These are phyloP conservation scores for Coemansia pectinata DNA, from an alignment of 192 early-diverging fungal genomes.

Conservation along the genomic window DNA sequence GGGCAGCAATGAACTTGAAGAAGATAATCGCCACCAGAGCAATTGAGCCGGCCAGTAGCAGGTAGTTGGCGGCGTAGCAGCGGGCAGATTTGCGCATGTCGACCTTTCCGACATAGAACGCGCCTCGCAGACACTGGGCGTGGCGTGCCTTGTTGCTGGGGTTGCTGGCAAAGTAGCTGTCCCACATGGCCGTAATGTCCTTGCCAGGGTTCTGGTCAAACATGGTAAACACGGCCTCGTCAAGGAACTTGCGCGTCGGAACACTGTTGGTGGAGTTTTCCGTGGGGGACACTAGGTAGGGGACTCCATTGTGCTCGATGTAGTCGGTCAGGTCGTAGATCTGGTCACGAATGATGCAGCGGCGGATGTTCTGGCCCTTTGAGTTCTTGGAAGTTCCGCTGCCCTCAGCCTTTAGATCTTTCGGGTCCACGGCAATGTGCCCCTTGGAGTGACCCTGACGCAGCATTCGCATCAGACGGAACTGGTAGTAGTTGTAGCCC, in stretches of 20 bases:
- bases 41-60: slow-evolving; percentile 77
- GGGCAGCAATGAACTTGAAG: slow-evolving; percentile 95
- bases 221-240: slow-evolving; percentile 60
- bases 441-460: slow-evolving; percentile 67
- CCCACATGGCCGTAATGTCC: slow-evolving; percentile 66
- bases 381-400: slow-evolving; percentile 43
- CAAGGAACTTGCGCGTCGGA: slow-evolving; percentile 59
- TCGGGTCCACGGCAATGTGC: slow-evolving; percentile 63
- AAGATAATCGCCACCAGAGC: slow-evolving; percentile 82
- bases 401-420: slow-evolving; percentile 59
- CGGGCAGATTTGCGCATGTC: slow-evolving; percentile 78
- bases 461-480: slow-evolving; percentile 61
- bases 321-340: slow-evolving; percentile 76
- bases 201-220: slow-evolving; percentile 64
- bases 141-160: slow-evolving; percentile 53
- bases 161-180: slow-evolving; percentile 55
- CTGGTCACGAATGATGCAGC: slow-evolving; percentile 68
- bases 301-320: slow-evolving; percentile 52
- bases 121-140: slow-evolving; percentile 75
- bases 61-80: slow-evolving; percentile 82
- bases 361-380: slow-evolving; percentile 45
- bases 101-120: slow-evolving; percentile 84
- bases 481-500: slow-evolving; percentile 69
- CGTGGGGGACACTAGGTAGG: slow-evolving; percentile 50
- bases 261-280: slow-evolving; percentile 45